These are phyloP conservation scores for Penicillium flavigenum DNA, from an alignment of 495 filamentous ascomycete species.

Conservation along the genomic window DNA sequence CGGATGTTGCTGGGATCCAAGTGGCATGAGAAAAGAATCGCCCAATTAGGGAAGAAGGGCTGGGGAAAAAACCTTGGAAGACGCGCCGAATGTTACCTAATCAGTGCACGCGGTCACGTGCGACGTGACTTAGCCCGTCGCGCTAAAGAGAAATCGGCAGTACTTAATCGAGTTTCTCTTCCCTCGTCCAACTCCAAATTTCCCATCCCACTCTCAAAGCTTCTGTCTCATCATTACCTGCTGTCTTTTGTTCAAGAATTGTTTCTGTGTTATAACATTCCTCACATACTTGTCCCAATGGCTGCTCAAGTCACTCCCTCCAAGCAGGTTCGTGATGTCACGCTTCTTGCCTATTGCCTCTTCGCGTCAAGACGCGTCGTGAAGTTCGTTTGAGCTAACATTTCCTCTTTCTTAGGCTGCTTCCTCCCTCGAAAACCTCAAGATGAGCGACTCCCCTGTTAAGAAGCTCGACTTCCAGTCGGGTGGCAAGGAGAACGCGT, in stretches of 20 bases:
- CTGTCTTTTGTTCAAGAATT: conserved; percentile 26
- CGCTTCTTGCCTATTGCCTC: conserved; percentile 38
- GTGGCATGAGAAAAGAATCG: conserved; percentile 27
- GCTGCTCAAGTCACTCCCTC: conserved; percentile 75
- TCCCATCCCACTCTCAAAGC: conserved; percentile 22
- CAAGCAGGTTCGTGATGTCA: conserved; percentile 70
- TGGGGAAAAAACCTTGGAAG: neutral
- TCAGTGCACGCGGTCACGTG: conserved; percentile 41
- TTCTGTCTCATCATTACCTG: conserved; percentile 23
- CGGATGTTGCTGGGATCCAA: conserved; percentile 29
- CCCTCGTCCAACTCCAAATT: conserved; percentile 27
- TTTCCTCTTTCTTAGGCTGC: conserved; percentile 59
- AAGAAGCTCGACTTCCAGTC: conserved; percentile 82
- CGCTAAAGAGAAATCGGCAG: conserved; percentile 39
- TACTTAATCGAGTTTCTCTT: conserved; percentile 35
- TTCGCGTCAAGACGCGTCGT: conserved; percentile 39
- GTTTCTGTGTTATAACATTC: conserved; percentile 14
- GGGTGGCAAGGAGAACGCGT: conserved; percentile 79
- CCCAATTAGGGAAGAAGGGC: conserved; percentile 17
- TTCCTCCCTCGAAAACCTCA: conserved; percentile 79
- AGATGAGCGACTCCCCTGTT: conserved; percentile 83
- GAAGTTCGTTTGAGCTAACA: conserved; percentile 25
- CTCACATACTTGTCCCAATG: conserved; percentile 51
- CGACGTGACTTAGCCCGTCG: conserved; percentile 46
- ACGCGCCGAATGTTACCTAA: conserved; percentile 14